Percentiles rank a stretch among this genome's conserved stretches.
Evolutionary conservation across 1,139 yeast species (phyloP).

Genomic region (Suhomyces chickasaworum): DNA sequence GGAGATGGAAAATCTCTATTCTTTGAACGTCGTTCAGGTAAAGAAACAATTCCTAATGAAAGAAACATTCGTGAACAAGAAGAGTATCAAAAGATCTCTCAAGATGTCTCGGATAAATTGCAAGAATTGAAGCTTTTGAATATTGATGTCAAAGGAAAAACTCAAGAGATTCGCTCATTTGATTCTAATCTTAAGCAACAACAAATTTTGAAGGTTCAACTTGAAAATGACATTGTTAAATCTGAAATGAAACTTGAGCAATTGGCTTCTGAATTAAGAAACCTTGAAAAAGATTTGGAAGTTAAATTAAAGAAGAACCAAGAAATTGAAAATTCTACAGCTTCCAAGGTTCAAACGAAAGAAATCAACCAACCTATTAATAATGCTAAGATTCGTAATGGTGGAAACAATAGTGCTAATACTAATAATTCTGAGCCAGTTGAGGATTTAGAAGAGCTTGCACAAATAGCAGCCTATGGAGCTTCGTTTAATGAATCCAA

Average conservation of each 20-base stretch:
- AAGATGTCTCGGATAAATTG: slow-evolving; percentile 17
- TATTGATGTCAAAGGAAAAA: slow-evolving; percentile 25
- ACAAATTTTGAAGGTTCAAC: slow-evolving; percentile 20
- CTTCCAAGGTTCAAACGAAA: not conserved
- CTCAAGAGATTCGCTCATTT: slow-evolving; percentile 23
- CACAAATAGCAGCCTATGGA: slow-evolving; percentile 48
- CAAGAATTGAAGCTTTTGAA: slow-evolving; percentile 24
- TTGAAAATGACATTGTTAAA: slow-evolving; percentile 24
- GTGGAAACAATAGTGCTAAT: not conserved
- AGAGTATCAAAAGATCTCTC: slow-evolving; percentile 3
- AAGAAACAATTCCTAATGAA: slow-evolving; percentile 20
- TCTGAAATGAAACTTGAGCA: slow-evolving; percentile 19
- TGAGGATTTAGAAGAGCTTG: slow-evolving; percentile 44
- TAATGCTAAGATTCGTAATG: not conserved
- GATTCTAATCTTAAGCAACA: slow-evolving; percentile 27
- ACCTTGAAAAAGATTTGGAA: slow-evolving; percentile 2
- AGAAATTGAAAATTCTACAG: not conserved
- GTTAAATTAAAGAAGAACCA: slow-evolving; percentile 5
- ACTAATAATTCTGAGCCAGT: slow-evolving; percentile 8
- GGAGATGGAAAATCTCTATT: slow-evolving; percentile 43
- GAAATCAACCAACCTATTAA: not conserved
- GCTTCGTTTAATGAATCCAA: slow-evolving; percentile 31
- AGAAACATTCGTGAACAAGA: not conserved
- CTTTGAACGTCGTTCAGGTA: slow-evolving; percentile 22
- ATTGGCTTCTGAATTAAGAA: slow-evolving; percentile 13